These are phyloP conservation scores for Fomitiporia mediterranea DNA, from an alignment of 1,284 basidiomycete genomes.

Conservation along the genomic window DNA sequence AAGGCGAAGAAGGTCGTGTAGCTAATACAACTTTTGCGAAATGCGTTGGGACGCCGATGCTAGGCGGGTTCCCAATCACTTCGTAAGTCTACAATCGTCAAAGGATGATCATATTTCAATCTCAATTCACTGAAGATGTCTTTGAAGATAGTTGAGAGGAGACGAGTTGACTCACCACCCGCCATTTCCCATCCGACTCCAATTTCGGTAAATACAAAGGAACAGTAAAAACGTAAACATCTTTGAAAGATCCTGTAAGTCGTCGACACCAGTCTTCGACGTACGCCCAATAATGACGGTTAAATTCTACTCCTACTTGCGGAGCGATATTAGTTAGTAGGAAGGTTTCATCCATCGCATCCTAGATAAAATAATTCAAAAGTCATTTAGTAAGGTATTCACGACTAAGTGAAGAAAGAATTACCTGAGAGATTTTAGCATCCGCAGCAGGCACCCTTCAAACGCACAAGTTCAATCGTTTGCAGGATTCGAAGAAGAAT, in stretches of 20 bases:
- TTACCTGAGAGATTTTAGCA: slow-evolving; percentile 79
- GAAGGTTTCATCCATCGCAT: slow-evolving; percentile 98
- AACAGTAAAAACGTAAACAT: slow-evolving; percentile 97
- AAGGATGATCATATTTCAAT: too few relatives aligned
- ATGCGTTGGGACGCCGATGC: slow-evolving; percentile 92
- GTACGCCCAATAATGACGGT: slow-evolving; percentile 97
- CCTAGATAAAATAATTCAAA: slow-evolving; percentile 36
- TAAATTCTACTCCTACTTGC: slow-evolving; percentile 97
- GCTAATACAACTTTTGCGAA: slow-evolving; percentile 96
- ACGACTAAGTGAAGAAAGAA: slow-evolving; percentile 9
- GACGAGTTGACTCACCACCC: slow-evolving; percentile 62
- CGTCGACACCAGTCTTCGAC: slow-evolving; percentile 93
- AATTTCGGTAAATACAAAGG: slow-evolving; percentile 92
- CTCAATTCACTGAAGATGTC: too few relatives aligned
- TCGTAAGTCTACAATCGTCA: slow-evolving; percentile 79
- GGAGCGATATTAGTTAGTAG: slow-evolving; percentile 94
- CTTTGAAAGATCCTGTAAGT: slow-evolving; percentile 80
- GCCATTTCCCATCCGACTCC: slow-evolving; percentile 87
- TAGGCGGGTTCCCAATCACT: slow-evolving; percentile 90
- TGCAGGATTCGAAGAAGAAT: background rate
- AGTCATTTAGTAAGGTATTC: background rate
- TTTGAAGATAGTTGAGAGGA: too few relatives aligned
- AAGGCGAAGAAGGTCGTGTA: slow-evolving; percentile 67
- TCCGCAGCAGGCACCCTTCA: slow-evolving; percentile 94
- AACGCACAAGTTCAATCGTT: background rate